Conservation (phyloP, 1,284 basidiomycete genomes). For the Spongiforma sp. region DNA sequence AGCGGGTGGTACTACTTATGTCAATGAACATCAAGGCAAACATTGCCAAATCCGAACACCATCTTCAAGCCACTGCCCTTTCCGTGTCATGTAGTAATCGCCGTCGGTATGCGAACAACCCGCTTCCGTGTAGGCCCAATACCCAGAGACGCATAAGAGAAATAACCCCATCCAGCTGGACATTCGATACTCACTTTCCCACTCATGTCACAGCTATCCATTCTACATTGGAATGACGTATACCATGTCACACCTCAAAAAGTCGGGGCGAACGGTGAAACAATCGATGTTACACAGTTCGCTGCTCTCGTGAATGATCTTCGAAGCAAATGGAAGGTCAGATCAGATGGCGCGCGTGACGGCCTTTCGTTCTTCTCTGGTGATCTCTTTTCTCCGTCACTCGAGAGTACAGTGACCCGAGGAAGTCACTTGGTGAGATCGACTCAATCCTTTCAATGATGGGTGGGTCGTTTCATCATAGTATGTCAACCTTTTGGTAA, state of each 20-base stretch:
- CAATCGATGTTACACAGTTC: constrained; percentile 81
- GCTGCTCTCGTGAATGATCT: constrained; percentile 64
- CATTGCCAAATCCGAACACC: too few species aligned
- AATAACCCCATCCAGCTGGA: not conserved
- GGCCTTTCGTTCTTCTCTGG: constrained; percentile 90
- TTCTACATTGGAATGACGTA: constrained; percentile 78
- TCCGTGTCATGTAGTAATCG: too few species aligned
- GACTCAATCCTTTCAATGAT: not conserved
- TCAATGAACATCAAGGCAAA: too few species aligned
- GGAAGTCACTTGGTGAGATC: constrained; percentile 87
- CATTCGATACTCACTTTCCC: not conserved
- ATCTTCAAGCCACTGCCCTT: too few species aligned
- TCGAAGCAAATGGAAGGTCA: constrained; percentile 54
- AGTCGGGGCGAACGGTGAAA: constrained; percentile 54
- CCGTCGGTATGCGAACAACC: too few species aligned
- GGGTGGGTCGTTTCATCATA: too few species aligned
- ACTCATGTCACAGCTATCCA: constrained; percentile 35
- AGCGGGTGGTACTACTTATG: too few species aligned
- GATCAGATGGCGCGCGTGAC: constrained; percentile 59
- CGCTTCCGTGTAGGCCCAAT: too few species aligned
- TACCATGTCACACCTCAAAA: constrained; percentile 80
- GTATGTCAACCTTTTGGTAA: too few species aligned
- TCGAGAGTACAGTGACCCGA: constrained; percentile 87
- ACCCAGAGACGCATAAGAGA: not conserved
- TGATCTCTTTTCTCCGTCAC: constrained; percentile 87